Percentiles rank a stretch among this genome's conserved stretches.
Evolutionary conservation across 352 stramenopile species (phyloP).

Genomic region (Hyaloperonospora brassicae): DNA sequence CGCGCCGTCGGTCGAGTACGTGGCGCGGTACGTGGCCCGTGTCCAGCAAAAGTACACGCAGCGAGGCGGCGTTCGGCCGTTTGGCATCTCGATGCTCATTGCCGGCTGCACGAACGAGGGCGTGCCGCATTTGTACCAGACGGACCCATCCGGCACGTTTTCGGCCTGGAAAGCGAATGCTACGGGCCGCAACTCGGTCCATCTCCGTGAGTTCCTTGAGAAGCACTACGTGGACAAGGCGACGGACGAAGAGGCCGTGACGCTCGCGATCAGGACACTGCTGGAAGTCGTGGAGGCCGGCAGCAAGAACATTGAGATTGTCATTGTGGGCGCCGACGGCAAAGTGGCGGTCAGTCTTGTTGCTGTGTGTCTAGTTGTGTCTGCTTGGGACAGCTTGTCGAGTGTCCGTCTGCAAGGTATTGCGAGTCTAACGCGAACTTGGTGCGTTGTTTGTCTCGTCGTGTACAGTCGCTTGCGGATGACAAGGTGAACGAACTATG

Average conservation of each 20-base stretch:
- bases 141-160: constrained; percentile 97
- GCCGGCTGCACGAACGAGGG: constrained; percentile 90
- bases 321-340: constrained; percentile 80
- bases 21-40: constrained; percentile 94
- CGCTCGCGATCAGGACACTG: constrained; percentile 92
- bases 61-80: constrained; percentile 95
- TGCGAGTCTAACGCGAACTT: too few species aligned
- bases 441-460: constrained; percentile 1
- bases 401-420: too few species aligned
- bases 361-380: background rate
- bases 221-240: constrained; percentile 95
- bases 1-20: constrained; percentile 93
- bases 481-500: constrained; percentile 77
- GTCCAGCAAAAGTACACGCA: constrained; percentile 99
- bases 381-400: background rate
- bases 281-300: constrained; percentile 97
- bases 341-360: constrained; percentile 50
- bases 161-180: constrained; percentile 97
- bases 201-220: constrained; percentile 97
- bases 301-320: constrained; percentile 99
- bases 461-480: constrained; percentile 50
- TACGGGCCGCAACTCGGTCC: constrained; percentile 96
- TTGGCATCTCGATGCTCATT: constrained; percentile 97
- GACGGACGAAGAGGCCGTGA: constrained; percentile 86
- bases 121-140: constrained; percentile 95